Percentiles rank a stretch among this genome's conserved stretches.
These are phyloP conservation scores for Colletotrichum tofieldiae DNA, from an alignment of 2,329 filamentous ascomycete species.

Conservation along the genomic window DNA sequence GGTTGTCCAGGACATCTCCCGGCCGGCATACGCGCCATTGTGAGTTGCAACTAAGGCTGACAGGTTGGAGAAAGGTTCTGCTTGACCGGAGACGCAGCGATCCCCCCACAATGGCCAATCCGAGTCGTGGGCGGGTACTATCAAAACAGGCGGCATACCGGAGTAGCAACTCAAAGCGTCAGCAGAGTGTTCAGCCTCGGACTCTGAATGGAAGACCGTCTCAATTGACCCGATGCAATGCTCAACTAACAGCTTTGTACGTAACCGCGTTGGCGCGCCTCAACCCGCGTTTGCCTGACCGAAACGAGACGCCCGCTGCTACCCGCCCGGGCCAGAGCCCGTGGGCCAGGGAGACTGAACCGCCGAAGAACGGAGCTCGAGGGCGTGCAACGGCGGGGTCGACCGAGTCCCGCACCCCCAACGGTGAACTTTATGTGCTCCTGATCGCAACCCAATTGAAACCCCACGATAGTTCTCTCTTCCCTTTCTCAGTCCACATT, in stretches of 20 bases:
- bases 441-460: slow-evolving; percentile 7
- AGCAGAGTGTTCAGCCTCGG: neutral
- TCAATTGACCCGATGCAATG: neutral
- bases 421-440: slow-evolving; percentile 7
- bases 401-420: slow-evolving; percentile 19
- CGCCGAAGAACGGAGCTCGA: slow-evolving; percentile 42
- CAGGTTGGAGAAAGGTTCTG: neutral
- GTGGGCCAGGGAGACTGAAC: neutral
- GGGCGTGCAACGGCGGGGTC: slow-evolving; percentile 31
- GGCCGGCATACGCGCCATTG: neutral
- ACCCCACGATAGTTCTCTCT: slow-evolving; percentile 5
- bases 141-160: too few relatives aligned
- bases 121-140: too few relatives aligned
- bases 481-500: neutral
- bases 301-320: slow-evolving; percentile 16
- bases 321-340: slow-evolving; percentile 24
- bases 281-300: neutral
- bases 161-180: neutral
- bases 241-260: neutral
- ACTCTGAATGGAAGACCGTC: neutral
- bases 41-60: neutral
- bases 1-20: neutral
- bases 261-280: slow-evolving; percentile 2
- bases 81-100: neutral
- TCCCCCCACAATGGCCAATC: neutral